Evolutionary conservation across 2,329 filamentous ascomycete species (phyloP), one percentile per base, ranked within the genome.

Genomic region (Alternaria sp.): DNA sequence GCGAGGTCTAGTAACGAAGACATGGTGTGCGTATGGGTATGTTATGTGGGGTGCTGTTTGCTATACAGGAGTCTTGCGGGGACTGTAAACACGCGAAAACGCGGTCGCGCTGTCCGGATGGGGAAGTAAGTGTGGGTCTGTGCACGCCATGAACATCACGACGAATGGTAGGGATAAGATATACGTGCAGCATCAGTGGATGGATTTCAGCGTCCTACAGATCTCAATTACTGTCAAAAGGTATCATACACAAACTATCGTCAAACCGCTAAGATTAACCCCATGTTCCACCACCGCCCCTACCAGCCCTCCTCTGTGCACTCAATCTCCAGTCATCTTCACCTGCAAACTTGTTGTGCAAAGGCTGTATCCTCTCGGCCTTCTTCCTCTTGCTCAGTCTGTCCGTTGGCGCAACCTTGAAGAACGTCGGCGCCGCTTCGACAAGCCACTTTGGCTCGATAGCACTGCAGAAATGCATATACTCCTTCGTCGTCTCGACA

Each of bases 381-480:
- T 92, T 91, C 87, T 96, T 95, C 74, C 95, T 84, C 85, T 97
- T 97, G 66, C 91, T 94, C 73, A 99, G 80, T 57, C 88, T 85
- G 76, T 97, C 93, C 36, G 91, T 94, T 0, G 92, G 89, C 18
- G 95, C 94, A 5, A 98, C 93, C 85, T 97, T 97, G 88, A 98
- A 99, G 83, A 98, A 99, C 0, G 93, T 97, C 10, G 96, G 95
- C n/a, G 96, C 95, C 12, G 94, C 94, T 73, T 97, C 94, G 1
- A 98, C 93, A 22, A 99, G 86, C 88, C 88, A 90, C 78, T 97
- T 97, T 9, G 95, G 94, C 81, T 99, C 95, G 72, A 99, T 98
- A 4, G 87, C 87, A 4, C 93, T 97, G 14, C 93, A 95, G 76
- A 88, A 92, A 74, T 97, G 94, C 95, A 99, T 98, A 80, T 98